phyloP scores from a whole-genome alignment of 129 eudicot species.

The Flaveria trinervia region DNA sequence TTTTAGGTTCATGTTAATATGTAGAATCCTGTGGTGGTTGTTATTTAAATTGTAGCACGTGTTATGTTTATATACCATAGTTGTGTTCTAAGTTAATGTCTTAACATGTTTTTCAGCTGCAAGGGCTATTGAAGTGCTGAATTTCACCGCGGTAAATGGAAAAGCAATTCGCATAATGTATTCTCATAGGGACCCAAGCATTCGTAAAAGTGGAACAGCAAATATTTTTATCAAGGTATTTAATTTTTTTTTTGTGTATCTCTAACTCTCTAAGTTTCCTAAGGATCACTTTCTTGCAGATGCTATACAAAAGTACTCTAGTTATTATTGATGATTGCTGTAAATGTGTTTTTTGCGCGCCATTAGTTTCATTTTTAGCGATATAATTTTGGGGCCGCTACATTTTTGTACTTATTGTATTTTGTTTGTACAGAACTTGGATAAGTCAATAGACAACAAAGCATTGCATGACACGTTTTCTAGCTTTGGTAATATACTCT shows the following conservation, averaged over 20 bases:
- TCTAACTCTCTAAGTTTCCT: not conserved
- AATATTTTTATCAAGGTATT: constrained; percentile 78
- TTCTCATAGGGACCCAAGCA: constrained; percentile 78
- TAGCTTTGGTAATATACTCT: constrained; percentile 48
- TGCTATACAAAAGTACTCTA: not conserved
- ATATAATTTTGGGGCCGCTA: not conserved
- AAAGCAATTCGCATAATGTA: constrained; percentile 69
- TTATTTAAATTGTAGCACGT: not conserved
- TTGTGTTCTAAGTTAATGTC: not conserved
- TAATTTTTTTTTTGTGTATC: not conserved
- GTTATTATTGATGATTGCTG: not conserved
- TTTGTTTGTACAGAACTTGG: constrained; percentile 52
- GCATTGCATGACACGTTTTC: constrained; percentile 49
- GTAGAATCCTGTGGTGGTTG: not conserved
- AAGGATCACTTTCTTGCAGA: not conserved
- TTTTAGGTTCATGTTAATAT: not conserved
- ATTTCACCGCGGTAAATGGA: constrained; percentile 71
- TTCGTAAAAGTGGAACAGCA: constrained; percentile 74
- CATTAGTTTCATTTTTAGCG: not conserved
- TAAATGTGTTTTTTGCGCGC: not conserved
- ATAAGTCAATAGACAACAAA: constrained; percentile 52
- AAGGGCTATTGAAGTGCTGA: constrained; percentile 69
- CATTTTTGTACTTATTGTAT: not conserved
- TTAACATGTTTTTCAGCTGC: constrained; percentile 45
- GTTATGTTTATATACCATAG: not conserved